Evolutionary conservation across 768 basidiomycete species (phyloP).

Genomic region (Leccinum arenicola): DNA sequence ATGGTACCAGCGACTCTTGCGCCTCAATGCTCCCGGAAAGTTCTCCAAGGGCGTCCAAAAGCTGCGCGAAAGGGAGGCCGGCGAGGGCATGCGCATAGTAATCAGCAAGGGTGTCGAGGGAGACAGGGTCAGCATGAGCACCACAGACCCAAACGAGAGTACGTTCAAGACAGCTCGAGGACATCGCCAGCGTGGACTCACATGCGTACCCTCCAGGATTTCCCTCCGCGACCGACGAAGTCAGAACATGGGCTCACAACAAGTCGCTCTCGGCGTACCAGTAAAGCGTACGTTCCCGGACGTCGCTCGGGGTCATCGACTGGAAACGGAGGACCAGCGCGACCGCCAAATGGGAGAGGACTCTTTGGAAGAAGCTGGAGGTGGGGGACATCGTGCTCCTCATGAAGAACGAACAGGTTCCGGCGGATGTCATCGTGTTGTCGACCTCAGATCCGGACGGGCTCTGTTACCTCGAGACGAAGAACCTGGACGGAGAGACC

Average conservation of each 20-base stretch:
- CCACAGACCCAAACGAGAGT: slow-evolving; percentile 47
- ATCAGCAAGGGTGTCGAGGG: slow-evolving; percentile 44
- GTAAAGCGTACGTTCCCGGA: slow-evolving; percentile 48
- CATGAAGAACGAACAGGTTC: slow-evolving; percentile 92
- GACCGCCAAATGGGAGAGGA: slow-evolving; percentile 87
- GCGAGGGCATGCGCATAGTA: slow-evolving; percentile 61
- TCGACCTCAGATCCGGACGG: slow-evolving; percentile 90
- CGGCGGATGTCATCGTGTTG: slow-evolving; percentile 91
- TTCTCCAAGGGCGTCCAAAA: slow-evolving; percentile 84
- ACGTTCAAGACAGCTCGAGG: slow-evolving; percentile 54
- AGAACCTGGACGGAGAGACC: slow-evolving; percentile 97
- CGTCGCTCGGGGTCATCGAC: slow-evolving; percentile 75
- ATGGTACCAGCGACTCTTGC: slow-evolving; percentile 69
- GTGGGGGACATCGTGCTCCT: slow-evolving; percentile 95
- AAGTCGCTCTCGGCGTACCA: slow-evolving; percentile 48
- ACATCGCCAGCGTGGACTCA: slow-evolving; percentile 61
- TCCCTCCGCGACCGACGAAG: slow-evolving; percentile 24
- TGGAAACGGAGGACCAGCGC: slow-evolving; percentile 68
- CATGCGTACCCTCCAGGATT: slow-evolving; percentile 61
- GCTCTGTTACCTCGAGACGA: slow-evolving; percentile 94
- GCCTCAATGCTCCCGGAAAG: slow-evolving; percentile 66
- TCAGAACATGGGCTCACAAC: slow-evolving; percentile 34
- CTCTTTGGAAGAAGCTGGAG: slow-evolving; percentile 97
- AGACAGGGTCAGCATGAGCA: slow-evolving; percentile 40
- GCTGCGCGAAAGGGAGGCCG: slow-evolving; percentile 77